Evolutionary conservation across 1,284 basidiomycete genomes (phyloP).

Genomic region (Trichosporon asahii): DNA sequence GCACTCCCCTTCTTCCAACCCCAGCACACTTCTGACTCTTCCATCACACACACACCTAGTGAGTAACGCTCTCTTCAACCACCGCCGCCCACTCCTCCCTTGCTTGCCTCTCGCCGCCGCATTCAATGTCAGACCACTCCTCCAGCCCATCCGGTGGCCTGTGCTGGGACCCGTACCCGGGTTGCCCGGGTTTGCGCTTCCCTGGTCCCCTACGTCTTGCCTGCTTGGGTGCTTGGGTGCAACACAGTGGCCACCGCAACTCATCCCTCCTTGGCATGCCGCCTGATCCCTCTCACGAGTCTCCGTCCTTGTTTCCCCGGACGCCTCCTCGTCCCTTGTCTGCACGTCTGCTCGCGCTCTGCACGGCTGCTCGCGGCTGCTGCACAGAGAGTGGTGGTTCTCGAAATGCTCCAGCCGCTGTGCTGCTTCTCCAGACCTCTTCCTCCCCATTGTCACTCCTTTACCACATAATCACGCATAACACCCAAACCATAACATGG

Average conservation of each 20-base stretch:
- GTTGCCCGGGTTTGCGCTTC: background rate
- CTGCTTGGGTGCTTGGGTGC: background rate
- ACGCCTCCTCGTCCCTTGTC: background rate
- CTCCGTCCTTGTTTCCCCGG: background rate
- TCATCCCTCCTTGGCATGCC: background rate
- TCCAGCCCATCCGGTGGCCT: background rate
- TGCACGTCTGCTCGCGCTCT: background rate
- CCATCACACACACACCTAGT: background rate
- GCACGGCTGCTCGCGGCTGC: background rate
- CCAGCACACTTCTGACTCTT: background rate
- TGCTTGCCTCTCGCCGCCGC: background rate
- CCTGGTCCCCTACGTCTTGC: background rate
- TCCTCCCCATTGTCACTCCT: background rate
- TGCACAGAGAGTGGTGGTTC: background rate
- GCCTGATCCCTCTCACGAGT: background rate
- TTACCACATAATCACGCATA: background rate
- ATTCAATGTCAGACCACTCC: background rate
- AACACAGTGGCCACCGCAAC: background rate
- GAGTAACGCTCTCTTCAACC: background rate
- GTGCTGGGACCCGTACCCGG: background rate
- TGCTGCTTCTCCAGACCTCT: background rate
- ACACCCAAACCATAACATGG: background rate
- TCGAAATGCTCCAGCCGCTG: background rate
- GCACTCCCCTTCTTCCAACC: background rate
- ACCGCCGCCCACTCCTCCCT: background rate